Evolutionary conservation across 306 rosid genomes (phyloP).

Genomic region (Acacia acuminata): DNA sequence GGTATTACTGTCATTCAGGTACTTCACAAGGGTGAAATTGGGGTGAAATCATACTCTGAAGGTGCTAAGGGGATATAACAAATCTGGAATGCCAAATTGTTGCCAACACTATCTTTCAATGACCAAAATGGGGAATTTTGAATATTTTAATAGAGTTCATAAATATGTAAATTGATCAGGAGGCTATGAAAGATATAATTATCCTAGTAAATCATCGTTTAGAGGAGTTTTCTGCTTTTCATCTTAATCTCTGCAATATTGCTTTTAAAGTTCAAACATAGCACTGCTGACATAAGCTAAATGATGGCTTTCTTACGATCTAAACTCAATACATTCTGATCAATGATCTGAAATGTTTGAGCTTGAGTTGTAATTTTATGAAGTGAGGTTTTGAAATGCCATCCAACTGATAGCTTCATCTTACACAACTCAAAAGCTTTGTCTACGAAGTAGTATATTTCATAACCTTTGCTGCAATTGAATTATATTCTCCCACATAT

Average conservation of each 20-base stretch:
- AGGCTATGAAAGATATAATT: neutral
- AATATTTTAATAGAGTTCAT: neutral
- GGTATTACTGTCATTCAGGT: neutral
- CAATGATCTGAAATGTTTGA: conserved; percentile 3
- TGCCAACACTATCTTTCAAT: neutral
- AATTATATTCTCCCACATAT: conserved; percentile 16
- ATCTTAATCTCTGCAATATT: conserved; percentile 7
- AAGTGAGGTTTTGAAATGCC: neutral
- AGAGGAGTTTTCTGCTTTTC: conserved; percentile 1
- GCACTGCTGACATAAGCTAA: conserved; percentile 27
- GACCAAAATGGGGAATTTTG: neutral
- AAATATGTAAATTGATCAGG: conserved; percentile 1
- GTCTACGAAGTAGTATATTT: neutral
- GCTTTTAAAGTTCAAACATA: conserved; percentile 9
- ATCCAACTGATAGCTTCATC: conserved; percentile 23
- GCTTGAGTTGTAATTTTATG: conserved; percentile 7
- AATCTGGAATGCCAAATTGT: neutral
- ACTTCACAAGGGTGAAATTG: neutral
- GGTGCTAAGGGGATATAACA: neutral
- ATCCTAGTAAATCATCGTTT: neutral
- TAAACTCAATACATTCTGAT: conserved; percentile 24
- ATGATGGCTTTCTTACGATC: conserved; percentile 13
- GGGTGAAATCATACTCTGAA: neutral
- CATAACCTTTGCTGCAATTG: conserved; percentile 5
- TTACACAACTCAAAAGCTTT: neutral